Evolutionary conservation across 257 asterid genomes (phyloP).

Genomic region (Gardenia jasminoides): DNA sequence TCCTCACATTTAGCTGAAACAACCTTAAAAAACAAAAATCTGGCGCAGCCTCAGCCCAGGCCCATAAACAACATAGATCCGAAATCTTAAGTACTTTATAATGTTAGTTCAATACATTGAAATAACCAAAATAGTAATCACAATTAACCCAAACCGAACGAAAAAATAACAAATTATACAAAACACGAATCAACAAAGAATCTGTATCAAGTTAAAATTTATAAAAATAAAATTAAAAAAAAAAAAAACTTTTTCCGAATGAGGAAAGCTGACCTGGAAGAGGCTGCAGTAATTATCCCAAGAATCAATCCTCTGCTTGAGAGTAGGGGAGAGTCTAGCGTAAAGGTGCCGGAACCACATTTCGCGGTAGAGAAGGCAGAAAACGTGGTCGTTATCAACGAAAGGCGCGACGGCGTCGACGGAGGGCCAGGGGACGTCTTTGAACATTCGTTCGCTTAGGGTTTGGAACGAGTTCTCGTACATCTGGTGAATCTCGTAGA

Average conservation of each 20-base stretch:
- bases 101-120: no score
- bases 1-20: not conserved
- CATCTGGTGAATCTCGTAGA: constrained; percentile 96
- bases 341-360: constrained; percentile 96
- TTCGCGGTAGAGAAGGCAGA: constrained; percentile 92
- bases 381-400: constrained; percentile 91
- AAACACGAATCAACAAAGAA: no score
- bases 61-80: not conserved
- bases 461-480: constrained; percentile 84
- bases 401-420: constrained; percentile 80
- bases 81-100: not conserved
- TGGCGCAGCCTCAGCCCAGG: not conserved
- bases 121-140: no score
- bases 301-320: constrained; percentile 76
- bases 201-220: no score
- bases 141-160: not conserved
- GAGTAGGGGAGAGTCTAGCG: constrained; percentile 82
- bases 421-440: constrained; percentile 92
- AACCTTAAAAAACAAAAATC: not conserved
- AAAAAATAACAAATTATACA: no score
- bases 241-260: not conserved
- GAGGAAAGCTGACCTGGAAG: constrained; percentile 53
- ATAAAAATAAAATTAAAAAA: not conserved
- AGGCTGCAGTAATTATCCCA: constrained; percentile 95
- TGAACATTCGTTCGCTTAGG: constrained; percentile 85